Evolutionary conservation across 2,329 filamentous ascomycete species (phyloP), one percentile per base, ranked within the genome.

Genomic region (Albifimbria verrucaria): DNA sequence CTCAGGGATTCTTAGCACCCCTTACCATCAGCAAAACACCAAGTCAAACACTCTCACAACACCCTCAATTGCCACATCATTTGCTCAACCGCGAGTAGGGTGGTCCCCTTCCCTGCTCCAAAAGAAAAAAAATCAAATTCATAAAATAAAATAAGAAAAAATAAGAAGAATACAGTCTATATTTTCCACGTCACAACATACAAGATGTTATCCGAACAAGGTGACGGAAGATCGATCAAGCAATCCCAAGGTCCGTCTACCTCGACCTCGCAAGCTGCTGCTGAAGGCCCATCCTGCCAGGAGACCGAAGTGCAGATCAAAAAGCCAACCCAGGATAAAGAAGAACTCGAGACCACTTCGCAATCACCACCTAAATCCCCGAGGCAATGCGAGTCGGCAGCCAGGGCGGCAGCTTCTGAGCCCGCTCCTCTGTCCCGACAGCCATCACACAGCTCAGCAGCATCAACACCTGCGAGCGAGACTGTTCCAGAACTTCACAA

Each of bases 131-230:
- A n/a, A n/a, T n/a, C n/a, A n/a, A n/a, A n/a, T n/a, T n/a, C n/a
- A n/a, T n/a, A n/a, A n/a, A n/a, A n/a, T n/a, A n/a, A n/a, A n/a
- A n/a, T n/a, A n/a, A n/a, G n/a, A n/a, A n/a, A n/a, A n/a, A n/a
- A n/a, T n/a, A n/a, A n/a, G n/a, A n/a, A n/a, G n/a, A n/a, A n/a
- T n/a, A n/a, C n/a, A n/a, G n/a, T n/a, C n/a, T n/a, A n/a, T n/a
- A n/a, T n/a, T 39, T 6, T n/a, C 12, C 18, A 17, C n/a, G 4
- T 9, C n/a, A 44, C 42, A 39, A 32, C 36, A 50, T n/a, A n/a
- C 53, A 61, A 49, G 9, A 76, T 72, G 62, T 70, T 76, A 67
- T 71, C 70, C 57, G 75, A 80, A 57, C 77, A 80, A 66, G 73
- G 73, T 50, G 71, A 75, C 53, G 74, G 74, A 50, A 70, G 76